Base-by-base conservation (phyloP, 208 protist species). In the Leishmania tarentolae region DNA sequence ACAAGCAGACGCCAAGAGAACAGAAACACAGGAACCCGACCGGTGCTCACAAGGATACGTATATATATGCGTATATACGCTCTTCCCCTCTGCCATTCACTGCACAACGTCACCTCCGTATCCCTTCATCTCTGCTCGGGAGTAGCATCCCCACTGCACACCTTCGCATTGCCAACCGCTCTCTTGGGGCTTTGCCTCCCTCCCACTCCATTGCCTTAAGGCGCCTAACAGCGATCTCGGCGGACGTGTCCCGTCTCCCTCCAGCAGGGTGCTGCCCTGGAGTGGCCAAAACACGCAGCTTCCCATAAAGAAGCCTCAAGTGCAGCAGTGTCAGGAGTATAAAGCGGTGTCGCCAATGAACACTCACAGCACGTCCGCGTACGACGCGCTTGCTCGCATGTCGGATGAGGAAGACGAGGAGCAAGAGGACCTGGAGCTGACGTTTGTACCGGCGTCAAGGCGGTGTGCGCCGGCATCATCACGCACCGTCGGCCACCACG, bases 341-440 rank as follows among this genome's bases (percentile, higher is more conserved):
- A 15, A 47, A n/a, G 37, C 21, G 66, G 35, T 31, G 40, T 28
- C 21, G 40, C 3, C 35, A 28, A 73, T 73, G 68, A 73, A 28
- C 44, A n/a, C 8, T n/a, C 9, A 61, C 59, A 2, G 44, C 17
- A 42, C 44, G 21, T 37, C 47, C 2, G 68, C 50, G n/a, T 52
- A 80, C 46, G 76, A 80, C 59, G 76, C 71, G 76, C 69, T 80
- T n/a, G 69, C 75, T 5, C 47, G 75, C 46, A 80, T 84, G 76
- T 84, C 81, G 11, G 81, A 84, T 31, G 81, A 84, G 24, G 80
- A 84, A 50, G 81, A 71, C 50, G 81, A 80, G 35, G 76, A 76
- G 42, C 35, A 65, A 28, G 70, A 77, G 11, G 81, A 84, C 40
- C 40, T 84, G 21, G 69, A 80, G 19, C 44, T 84, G 56, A 80